These are phyloP conservation scores for Gynochthodes officinalis DNA, from an alignment of 257 asterid genomes.

Conservation along the genomic window DNA sequence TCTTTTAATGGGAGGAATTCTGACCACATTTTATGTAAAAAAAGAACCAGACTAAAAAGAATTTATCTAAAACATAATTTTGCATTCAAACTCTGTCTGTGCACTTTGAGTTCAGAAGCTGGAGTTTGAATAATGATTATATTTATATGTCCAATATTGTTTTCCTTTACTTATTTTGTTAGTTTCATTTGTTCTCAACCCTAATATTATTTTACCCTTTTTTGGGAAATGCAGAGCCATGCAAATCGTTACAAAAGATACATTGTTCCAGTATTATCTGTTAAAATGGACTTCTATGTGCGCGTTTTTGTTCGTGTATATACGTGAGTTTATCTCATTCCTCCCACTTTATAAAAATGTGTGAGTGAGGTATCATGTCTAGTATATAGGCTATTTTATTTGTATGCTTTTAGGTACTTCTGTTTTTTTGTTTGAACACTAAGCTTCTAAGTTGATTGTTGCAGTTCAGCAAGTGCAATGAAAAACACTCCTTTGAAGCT, in stretches of 20 bases:
- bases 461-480: slow-evolving; percentile 95
- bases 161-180: neutral
- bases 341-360: neutral
- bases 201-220: neutral
- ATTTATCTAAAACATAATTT: neutral
- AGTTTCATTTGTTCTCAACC: neutral
- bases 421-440: slow-evolving; percentile 10
- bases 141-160: neutral
- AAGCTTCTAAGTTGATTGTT: slow-evolving; percentile 23
- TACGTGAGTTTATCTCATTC: slow-evolving; percentile 54
- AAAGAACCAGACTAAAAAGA: no score
- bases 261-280: slow-evolving; percentile 88
- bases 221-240: slow-evolving; percentile 79
- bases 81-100: neutral
- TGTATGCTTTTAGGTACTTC: neutral
- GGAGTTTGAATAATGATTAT: neutral
- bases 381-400: neutral
- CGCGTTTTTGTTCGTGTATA: slow-evolving; percentile 92
- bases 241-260: slow-evolving; percentile 95
- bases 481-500: slow-evolving; percentile 93
- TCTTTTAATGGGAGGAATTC: neutral
- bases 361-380: neutral
- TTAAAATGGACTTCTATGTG: slow-evolving; percentile 95
- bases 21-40: no score
- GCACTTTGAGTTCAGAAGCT: neutral